Base-by-base conservation (phyloP, 2,329 filamentous ascomycete genomes). In the Xylaria multiplex region DNA sequence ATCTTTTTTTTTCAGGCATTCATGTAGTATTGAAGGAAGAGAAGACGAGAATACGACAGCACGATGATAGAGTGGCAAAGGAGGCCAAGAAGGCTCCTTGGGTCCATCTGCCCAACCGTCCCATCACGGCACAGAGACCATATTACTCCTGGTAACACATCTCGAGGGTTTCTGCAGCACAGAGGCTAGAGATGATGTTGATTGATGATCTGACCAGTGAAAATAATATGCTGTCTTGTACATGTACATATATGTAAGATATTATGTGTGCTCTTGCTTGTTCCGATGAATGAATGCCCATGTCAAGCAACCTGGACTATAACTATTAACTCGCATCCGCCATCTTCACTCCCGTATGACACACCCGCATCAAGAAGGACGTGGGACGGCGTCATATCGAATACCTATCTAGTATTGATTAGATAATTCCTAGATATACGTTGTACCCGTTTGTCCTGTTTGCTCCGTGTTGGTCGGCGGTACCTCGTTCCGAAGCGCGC, bases 1-100 rank as follows among this genome's bases (percentile, higher is more conserved):
- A 54, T 43, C 11, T 16, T 43, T 16, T 16, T 19, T 2, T n/a
- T 32, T 16, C 14, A 93, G 92, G 86, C 70, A 86, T 97, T 67
- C 89, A 90, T 0, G 81, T 99, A 42, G 79, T 97, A 14, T 82
- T 99, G 76, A 99, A 98, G 82, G 96, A 99, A 78, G 94, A 98
- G 79, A 91, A 91, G 79, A 97, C 96, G 6, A 86, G 93, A 61
- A 89, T 97, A 74, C 88, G 96, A 67, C 86, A 93, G 77, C 88
- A 91, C 75, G 84, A 92, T 64, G 93, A 97, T 75, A 88, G 90
- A 65, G 85, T 93, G 76, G 89, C 89, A 72, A 95, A 93, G 83
- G 86, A 91, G 78, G 84, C 86, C 61, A 89, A 89, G 75, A 86
- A 89, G 67, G 92, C 92, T 69, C 88, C 95, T 16, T 97, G 95